Conservation (phyloP, 257 asterid genomes). For the Fraxinus quadrangulata region DNA sequence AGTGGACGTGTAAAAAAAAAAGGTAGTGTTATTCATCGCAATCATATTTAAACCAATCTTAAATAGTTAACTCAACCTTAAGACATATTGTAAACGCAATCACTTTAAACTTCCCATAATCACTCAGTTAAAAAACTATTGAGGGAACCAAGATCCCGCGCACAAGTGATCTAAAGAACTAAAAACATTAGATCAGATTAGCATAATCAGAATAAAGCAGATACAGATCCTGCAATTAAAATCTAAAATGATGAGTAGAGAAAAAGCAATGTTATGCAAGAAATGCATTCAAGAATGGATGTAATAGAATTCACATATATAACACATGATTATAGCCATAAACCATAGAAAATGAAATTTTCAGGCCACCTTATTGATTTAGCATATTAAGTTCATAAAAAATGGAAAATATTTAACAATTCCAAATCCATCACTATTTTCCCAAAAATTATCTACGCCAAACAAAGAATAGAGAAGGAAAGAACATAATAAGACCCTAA, state of each 20-base stretch:
- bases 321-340: background rate
- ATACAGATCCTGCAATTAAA: background rate
- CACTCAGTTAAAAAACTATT: background rate
- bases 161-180: background rate
- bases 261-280: background rate
- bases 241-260: background rate
- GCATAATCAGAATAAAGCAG: slow-evolving; percentile 9
- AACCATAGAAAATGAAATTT: background rate
- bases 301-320: background rate
- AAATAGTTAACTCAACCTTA: slow-evolving; percentile 11
- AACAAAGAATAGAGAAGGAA: slow-evolving; percentile 2
- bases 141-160: background rate
- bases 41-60: background rate
- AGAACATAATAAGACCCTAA: slow-evolving; percentile 12
- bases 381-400: background rate
- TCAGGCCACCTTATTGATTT: background rate
- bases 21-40: too few relatives aligned
- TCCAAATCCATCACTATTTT: slow-evolving; percentile 12
- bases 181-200: background rate
- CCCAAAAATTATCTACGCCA: background rate
- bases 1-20: background rate
- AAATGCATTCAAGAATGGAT: background rate
- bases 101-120: background rate
- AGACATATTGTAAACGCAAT: background rate
- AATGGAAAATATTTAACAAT: background rate